phyloP scores from a whole-genome alignment of 192 early-diverging fungal species.

The Backusella circina region DNA sequence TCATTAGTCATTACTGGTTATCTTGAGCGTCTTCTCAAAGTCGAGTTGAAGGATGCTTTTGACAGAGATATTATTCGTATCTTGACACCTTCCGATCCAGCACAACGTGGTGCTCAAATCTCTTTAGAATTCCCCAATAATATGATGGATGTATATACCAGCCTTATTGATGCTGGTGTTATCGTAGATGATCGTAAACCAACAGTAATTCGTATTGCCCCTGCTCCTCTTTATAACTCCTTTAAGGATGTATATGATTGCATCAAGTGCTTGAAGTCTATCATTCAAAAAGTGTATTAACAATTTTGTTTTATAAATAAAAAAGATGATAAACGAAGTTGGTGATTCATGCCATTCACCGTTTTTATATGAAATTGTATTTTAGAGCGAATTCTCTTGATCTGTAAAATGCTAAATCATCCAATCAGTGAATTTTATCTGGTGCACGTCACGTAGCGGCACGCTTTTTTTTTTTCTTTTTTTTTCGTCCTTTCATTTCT shows the following conservation, averaged over 20 bases:
- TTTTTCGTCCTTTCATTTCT: neutral
- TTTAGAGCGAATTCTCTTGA: neutral
- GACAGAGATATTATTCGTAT: conserved; percentile 49
- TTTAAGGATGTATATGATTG: conserved; percentile 77
- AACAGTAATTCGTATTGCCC: conserved; percentile 86
- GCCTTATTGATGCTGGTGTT: conserved; percentile 59
- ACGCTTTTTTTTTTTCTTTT: neutral
- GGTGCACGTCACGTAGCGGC: neutral
- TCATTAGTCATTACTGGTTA: conserved; percentile 81
- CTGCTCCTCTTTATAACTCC: conserved; percentile 87
- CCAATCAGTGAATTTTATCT: neutral
- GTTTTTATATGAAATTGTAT: no score
- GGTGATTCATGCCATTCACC: neutral
- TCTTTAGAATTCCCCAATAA: conserved; percentile 61
- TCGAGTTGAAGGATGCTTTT: conserved; percentile 25
- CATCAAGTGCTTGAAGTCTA: conserved; percentile 54
- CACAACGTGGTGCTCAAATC: conserved; percentile 84
- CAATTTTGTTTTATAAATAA: neutral
- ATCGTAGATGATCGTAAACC: conserved; percentile 89
- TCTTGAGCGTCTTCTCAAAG: conserved; percentile 71
- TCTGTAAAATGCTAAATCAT: neutral
- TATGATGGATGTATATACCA: conserved; percentile 64
- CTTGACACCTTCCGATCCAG: conserved; percentile 75
- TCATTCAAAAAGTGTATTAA: conserved; percentile 37
- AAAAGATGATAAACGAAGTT: neutral